Conservation (phyloP, 495 filamentous ascomycete species). For the Lichina pygmaea region DNA sequence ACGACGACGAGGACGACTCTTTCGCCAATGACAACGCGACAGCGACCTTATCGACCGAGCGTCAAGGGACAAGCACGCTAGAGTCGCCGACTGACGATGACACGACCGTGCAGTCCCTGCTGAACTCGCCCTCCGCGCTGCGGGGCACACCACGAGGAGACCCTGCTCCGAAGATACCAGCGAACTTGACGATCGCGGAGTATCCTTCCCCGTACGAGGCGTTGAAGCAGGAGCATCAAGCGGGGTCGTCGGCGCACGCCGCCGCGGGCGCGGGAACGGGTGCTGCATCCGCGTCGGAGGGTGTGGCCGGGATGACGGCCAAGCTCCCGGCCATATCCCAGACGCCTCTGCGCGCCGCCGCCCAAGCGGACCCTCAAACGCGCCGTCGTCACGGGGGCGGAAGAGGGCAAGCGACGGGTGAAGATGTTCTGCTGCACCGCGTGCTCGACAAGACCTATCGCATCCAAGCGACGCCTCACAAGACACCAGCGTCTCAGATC, state of each 20-base stretch:
- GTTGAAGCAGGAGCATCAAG: constrained; percentile 23
- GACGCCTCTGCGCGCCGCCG: constrained; percentile 1
- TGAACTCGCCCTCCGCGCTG: constrained; percentile 22
- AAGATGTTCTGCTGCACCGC: constrained; percentile 58
- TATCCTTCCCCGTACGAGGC: constrained; percentile 41
- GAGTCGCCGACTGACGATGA: constrained; percentile 3
- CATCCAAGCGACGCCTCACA: constrained; percentile 70
- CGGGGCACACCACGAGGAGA: constrained; percentile 10
- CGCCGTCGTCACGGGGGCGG: background rate
- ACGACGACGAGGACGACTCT: constrained; percentile 9
- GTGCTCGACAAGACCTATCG: constrained; percentile 85
- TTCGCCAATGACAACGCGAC: constrained; percentile 6
- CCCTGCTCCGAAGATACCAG: constrained; percentile 19
- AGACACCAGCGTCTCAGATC: constrained; percentile 12
- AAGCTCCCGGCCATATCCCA: background rate
- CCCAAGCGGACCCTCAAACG: background rate
- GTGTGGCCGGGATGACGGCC: background rate
- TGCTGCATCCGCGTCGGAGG: background rate
- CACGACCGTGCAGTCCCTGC: constrained; percentile 15
- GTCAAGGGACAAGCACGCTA: constrained; percentile 2
- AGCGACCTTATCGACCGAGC: constrained; percentile 1
- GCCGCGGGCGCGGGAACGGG: constrained; percentile 12
- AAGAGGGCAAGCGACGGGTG: constrained; percentile 1
- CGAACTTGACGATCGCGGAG: constrained; percentile 22
- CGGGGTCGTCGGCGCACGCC: constrained; percentile 17